A percentile compares a stretch with the other conserved stretches of the same genome.
phyloP scores from a whole-genome alignment of 1,284 basidiomycete genomes.

The Ceratobasidium sp. region DNA sequence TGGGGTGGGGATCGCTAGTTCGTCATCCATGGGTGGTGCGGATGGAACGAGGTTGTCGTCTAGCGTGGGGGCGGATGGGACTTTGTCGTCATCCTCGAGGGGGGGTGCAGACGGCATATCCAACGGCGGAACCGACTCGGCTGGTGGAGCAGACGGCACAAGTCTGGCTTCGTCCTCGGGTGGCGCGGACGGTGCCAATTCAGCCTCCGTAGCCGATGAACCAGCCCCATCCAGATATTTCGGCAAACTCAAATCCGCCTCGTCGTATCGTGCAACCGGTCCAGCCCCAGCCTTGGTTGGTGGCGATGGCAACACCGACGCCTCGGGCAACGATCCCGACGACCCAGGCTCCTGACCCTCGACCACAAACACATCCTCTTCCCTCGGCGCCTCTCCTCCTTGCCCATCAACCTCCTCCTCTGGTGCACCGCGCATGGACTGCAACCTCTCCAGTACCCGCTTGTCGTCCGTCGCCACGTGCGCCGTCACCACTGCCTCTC shows the following conservation, averaged over 20 bases:
- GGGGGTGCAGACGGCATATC: slow-evolving; percentile 1
- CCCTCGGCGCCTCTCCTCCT: slow-evolving; percentile 1
- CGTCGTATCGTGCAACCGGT: slow-evolving; percentile 27
- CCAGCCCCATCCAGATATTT: slow-evolving; percentile 12
- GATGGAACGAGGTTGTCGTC: slow-evolving; percentile 9
- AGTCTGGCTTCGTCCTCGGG: not conserved
- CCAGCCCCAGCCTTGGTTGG: slow-evolving; percentile 16
- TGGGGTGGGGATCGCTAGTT: not conserved
- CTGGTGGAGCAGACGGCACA: not conserved
- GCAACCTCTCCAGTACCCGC: slow-evolving; percentile 14
- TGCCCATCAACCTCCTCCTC: not conserved
- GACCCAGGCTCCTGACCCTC: not conserved
- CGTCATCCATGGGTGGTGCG: slow-evolving; percentile 10
- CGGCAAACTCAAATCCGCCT: slow-evolving; percentile 32
- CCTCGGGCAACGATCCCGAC: not conserved
- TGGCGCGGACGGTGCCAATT: not conserved
- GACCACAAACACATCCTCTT: slow-evolving; percentile 22
- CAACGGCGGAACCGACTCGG: not conserved
- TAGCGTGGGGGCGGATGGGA: slow-evolving; percentile 2
- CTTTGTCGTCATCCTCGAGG: not conserved
- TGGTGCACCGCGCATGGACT: slow-evolving; percentile 13
- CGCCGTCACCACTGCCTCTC: not conserved
- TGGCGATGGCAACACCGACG: slow-evolving; percentile 2
- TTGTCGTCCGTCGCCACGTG: slow-evolving; percentile 35
- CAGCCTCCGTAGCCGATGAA: not conserved